Conservation (phyloP, 352 stramenopile species). For the Peronosclerospora sorghi region DNA sequence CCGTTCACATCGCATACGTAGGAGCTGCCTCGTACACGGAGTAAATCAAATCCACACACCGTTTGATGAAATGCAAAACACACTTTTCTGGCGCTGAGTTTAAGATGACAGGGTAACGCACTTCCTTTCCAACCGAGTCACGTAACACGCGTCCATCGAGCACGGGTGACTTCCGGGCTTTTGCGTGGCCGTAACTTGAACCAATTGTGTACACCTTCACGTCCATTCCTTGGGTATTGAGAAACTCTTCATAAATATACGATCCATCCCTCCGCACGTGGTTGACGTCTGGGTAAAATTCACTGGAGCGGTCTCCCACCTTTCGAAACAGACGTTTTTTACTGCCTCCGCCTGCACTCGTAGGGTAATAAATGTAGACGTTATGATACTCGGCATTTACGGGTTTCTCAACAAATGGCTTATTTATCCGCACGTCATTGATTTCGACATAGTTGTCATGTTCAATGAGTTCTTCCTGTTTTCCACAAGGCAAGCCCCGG, state of each 20-base stretch:
- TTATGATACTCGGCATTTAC: slow-evolving; percentile 99
- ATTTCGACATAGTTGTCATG: slow-evolving; percentile 81
- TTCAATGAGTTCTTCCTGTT: slow-evolving; percentile 60
- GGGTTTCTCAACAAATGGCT: slow-evolving; percentile 99
- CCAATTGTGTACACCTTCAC: slow-evolving; percentile 99
- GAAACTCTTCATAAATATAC: slow-evolving; percentile 97
- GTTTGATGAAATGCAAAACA: slow-evolving; percentile 95
- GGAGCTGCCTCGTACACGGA: slow-evolving; percentile 86
- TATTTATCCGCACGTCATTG: slow-evolving; percentile 95
- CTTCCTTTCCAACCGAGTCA: slow-evolving; percentile 95
- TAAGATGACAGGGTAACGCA: slow-evolving; percentile 98
- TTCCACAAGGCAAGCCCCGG: slow-evolving; percentile 75
- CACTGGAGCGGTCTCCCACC: slow-evolving; percentile 86
- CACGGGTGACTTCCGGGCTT: slow-evolving; percentile 97
- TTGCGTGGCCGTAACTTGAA: slow-evolving; percentile 97
- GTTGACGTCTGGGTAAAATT: slow-evolving; percentile 97
- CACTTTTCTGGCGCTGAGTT: slow-evolving; percentile 89
- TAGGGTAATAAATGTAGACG: slow-evolving; percentile 99
- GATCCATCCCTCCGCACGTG: slow-evolving; percentile 90
- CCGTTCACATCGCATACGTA: slow-evolving; percentile 99
- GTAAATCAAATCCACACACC: slow-evolving; percentile 98
- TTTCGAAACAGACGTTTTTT: slow-evolving; percentile 99
- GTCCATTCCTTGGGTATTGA: slow-evolving; percentile 99
- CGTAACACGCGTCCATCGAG: slow-evolving; percentile 92
- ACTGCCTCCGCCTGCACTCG: slow-evolving; percentile 92